Evolutionary conservation across 2,329 filamentous ascomycete species (phyloP).

Genomic region (Bipolaris zeicola): DNA sequence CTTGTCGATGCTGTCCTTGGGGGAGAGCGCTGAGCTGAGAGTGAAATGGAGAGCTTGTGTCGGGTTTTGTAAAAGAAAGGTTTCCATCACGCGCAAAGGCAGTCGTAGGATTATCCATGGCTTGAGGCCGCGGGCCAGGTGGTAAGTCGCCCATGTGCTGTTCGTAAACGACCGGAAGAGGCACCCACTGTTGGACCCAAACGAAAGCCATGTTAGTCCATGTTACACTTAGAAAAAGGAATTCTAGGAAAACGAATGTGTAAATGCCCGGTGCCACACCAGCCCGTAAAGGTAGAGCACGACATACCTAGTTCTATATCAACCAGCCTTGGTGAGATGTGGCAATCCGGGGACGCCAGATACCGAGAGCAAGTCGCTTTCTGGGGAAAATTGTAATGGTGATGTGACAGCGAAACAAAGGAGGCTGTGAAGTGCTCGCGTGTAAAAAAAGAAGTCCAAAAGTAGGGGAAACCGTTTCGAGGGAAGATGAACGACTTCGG

Average conservation of each 20-base stretch:
- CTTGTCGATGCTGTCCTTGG: constrained; percentile 35
- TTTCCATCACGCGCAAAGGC: constrained; percentile 36
- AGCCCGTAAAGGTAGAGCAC: constrained; percentile 18
- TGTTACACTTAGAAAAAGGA: constrained; percentile 30
- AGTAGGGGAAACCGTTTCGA: constrained; percentile 32
- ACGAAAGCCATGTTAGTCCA: constrained; percentile 51
- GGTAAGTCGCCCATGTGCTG: constrained; percentile 50
- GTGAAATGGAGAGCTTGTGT: constrained; percentile 43
- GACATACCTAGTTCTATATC: constrained; percentile 47
- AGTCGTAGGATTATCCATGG: constrained; percentile 39
- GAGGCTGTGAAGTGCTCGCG: constrained; percentile 33
- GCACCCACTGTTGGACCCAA: constrained; percentile 52
- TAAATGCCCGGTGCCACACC: constrained; percentile 16
- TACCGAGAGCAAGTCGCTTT: constrained; percentile 38
- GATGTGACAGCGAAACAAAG: constrained; percentile 43
- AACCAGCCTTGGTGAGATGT: constrained; percentile 29
- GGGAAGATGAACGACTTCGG: constrained; percentile 43
- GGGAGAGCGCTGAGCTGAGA: constrained; percentile 46
- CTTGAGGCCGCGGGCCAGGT: constrained; percentile 35
- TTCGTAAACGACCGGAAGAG: constrained; percentile 48
- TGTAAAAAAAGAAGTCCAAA: constrained; percentile 47
- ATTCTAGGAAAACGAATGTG: constrained; percentile 26
- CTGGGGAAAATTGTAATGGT: constrained; percentile 23
- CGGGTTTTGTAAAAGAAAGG: constrained; percentile 27
- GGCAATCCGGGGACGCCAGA: constrained; percentile 39